These are phyloP conservation scores for Aspergillus tanneri DNA, from an alignment of 2,329 filamentous ascomycete genomes.

Conservation along the genomic window DNA sequence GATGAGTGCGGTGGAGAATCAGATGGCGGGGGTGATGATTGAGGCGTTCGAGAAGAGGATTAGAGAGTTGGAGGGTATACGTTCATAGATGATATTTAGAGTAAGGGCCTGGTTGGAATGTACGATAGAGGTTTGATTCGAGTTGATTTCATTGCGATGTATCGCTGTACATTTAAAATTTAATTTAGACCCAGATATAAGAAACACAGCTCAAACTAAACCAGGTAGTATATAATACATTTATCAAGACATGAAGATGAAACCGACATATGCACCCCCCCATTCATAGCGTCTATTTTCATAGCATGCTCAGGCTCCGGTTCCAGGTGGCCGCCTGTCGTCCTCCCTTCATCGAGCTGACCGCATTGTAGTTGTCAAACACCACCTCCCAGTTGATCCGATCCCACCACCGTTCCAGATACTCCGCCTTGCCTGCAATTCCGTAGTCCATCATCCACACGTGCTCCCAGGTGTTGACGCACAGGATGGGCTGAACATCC, in stretches of 20 bases:
- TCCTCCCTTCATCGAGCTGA: constrained; percentile 25
- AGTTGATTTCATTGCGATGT: constrained; percentile 14
- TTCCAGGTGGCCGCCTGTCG: constrained; percentile 22
- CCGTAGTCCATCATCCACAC: constrained; percentile 84
- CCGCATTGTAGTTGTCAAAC: constrained; percentile 45
- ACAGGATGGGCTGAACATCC: constrained; percentile 74
- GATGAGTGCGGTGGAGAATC: constrained; percentile 76
- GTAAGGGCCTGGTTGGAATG: constrained; percentile 4
- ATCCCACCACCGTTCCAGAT: constrained; percentile 81
- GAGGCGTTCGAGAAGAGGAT: constrained; percentile 88
- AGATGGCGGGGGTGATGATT: constrained; percentile 85
- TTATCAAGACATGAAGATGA: constrained; percentile 20
- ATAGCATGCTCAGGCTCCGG: constrained; percentile 30
- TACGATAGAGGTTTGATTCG: constrained; percentile 22
- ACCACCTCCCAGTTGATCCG: constrained; percentile 82
- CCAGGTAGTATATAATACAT: constrained; percentile 31
- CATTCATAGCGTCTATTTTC: constrained; percentile 10
- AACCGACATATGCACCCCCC: constrained; percentile 4
- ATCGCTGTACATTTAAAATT: constrained; percentile 24
- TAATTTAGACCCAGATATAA: constrained; percentile 10
- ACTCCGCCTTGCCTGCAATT: constrained; percentile 70
- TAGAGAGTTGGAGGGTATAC: constrained; percentile 52
- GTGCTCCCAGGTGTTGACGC: constrained; percentile 96
- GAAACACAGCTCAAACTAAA: constrained; percentile 16
- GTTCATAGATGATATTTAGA: neutral